Evolutionary conservation across 805 yeast genomes (phyloP), one percentile per base, ranked within the genome.

Genomic region (Ogataea chonburiensis): DNA sequence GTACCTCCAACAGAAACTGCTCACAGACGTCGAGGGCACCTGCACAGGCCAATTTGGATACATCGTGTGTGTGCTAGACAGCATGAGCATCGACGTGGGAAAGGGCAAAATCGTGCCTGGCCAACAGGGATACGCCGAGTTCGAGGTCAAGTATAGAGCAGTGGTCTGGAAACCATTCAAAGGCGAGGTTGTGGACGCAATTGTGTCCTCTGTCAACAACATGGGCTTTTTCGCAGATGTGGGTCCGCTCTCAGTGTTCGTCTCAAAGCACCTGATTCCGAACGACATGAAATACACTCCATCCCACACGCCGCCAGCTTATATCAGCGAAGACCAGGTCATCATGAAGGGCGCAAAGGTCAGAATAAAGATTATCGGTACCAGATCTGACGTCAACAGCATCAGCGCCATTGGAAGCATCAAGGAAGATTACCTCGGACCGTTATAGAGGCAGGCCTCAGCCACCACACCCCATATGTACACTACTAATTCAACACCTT

Each of bases 1-100:
- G 58, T 91, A 80, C 56, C 70, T 93, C 50, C 79, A 94, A 58
- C 86, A 88, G 56, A 89, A 91, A 62, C 72, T 93, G 45, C 73
- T 93, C 41, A 88, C 86, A 47, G 98, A 93, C 58, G 98, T 93
- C 27, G 98, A 93, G 66, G 98, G 98, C 17, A 88, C 98, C 1
- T 93, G 98, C 66, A 89, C 98, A 0, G 98, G 98, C 53, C 96
- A 93, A 63, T 93, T 93, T 68, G 98, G 98, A 10, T 93, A 93
- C 61, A 93, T 93, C 49, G 81, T 93, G 40, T 91, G 97, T 64
- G 98, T 93, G 28, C 71, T 93, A 58, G 98, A 93, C 58, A 86
- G 94, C 48, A 87, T 86, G 83, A 77, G 81, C 48, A 87, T 93
- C 40, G 97, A 93, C 56, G 94, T 93, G 22, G 98, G 96, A 31